These are phyloP conservation scores for Vaccinium myrtillus DNA, from an alignment of 148 eudicot genomes.

Conservation along the genomic window DNA sequence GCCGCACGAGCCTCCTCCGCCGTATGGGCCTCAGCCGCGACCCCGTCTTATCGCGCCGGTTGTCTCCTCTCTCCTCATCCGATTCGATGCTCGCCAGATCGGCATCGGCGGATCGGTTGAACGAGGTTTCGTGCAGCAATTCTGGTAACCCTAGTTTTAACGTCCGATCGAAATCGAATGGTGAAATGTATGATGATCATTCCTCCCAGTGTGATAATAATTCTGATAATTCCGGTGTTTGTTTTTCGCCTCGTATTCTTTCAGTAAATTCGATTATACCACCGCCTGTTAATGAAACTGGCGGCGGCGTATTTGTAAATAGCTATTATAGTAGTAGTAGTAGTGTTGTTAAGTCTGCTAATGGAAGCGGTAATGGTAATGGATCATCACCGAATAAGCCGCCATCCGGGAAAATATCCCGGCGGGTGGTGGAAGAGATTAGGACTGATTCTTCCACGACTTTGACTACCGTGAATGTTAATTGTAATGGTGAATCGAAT, in stretches of 20 bases:
- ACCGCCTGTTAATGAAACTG: constrained; percentile 1
- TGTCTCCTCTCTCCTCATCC: constrained; percentile 13
- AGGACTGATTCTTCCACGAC: constrained; percentile 20
- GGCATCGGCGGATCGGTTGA: constrained; percentile 37
- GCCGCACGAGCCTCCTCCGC: constrained; percentile 60
- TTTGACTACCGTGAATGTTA: not conserved
- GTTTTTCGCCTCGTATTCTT: constrained; percentile 31
- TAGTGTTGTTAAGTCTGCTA: constrained; percentile 30
- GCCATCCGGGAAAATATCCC: constrained; percentile 35
- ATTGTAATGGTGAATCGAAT: constrained; percentile 24
- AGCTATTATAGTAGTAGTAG: constrained; percentile 21
- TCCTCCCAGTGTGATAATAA: constrained; percentile 11
- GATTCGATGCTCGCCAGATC: constrained; percentile 31
- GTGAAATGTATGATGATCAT: constrained; percentile 16
- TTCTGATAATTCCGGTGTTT: constrained; percentile 21
- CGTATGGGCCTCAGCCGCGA: constrained; percentile 57
- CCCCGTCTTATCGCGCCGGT: constrained; percentile 42
- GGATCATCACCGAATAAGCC: constrained; percentile 48
- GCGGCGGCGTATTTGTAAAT: constrained; percentile 42
- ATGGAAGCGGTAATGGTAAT: constrained; percentile 28
- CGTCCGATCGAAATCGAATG: constrained; percentile 45
- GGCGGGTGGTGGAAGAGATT: constrained; percentile 30
- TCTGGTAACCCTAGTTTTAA: constrained; percentile 11
- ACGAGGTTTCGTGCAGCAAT: constrained; percentile 16
- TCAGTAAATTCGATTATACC: constrained; percentile 42